Percentiles rank a stretch among this genome's conserved stretches.
Evolutionary conservation across 805 yeast genomes (phyloP).

Genomic region (Torulaspora indica): DNA sequence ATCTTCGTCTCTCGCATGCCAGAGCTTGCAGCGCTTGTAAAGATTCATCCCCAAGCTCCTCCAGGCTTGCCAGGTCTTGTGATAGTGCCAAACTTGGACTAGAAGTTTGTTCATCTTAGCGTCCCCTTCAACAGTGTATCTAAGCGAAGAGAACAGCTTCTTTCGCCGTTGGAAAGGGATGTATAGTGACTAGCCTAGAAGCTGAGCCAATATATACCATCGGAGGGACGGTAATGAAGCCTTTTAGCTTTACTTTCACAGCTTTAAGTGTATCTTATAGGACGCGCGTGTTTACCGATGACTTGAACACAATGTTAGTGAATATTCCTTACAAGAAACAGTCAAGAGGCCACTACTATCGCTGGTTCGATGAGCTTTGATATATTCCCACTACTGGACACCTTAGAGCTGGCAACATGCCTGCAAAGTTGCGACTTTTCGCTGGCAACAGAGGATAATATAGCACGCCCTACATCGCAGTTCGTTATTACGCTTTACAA

Average conservation of each 20-base stretch:
- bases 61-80: too few species aligned
- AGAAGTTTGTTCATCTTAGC: too few species aligned
- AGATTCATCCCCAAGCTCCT: too few species aligned
- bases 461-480: conserved; percentile 53
- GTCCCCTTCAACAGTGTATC: too few species aligned
- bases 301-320: background rate
- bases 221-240: background rate
- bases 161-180: too few species aligned
- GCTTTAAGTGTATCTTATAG: background rate
- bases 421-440: conserved; percentile 56
- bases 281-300: conserved; percentile 2
- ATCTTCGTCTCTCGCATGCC: too few species aligned
- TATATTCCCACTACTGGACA: conserved; percentile 58
- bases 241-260: background rate
- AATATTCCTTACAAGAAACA: background rate
- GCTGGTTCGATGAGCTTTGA: conserved; percentile 39
- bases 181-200: background rate
- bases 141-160: too few species aligned
- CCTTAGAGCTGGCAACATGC: conserved; percentile 53
- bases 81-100: too few species aligned
- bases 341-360: background rate
- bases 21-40: too few species aligned
- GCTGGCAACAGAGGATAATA: conserved; percentile 53
- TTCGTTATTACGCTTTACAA: conserved; percentile 53
- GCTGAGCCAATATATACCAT: too few species aligned